A percentile compares a stretch with the other conserved stretches of the same genome.
phyloP scores from a whole-genome alignment of 352 stramenopile species.

The Plasmopara halstedii region DNA sequence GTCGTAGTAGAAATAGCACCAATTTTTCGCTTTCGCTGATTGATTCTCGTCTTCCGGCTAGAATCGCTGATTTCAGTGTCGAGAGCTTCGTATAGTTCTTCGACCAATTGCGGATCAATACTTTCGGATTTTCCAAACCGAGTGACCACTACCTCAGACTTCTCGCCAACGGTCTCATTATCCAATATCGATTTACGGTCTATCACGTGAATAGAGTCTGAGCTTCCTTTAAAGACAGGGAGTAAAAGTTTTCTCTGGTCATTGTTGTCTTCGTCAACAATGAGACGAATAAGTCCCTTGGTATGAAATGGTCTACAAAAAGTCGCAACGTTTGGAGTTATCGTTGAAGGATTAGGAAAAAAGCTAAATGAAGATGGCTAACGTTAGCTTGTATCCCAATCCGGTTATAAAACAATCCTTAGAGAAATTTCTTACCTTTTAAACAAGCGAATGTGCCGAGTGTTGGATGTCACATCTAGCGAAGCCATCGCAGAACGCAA shows the following conservation, averaged over 20 bases:
- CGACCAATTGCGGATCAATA: constrained; percentile 18
- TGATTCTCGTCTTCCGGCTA: background rate
- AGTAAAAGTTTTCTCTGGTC: constrained; percentile 1
- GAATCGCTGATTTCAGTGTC: constrained; percentile 15
- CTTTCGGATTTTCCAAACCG: constrained; percentile 3
- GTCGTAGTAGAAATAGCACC: constrained; percentile 8
- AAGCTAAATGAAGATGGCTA: constrained; percentile 15
- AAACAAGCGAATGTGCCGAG: constrained; percentile 33
- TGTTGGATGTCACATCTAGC: constrained; percentile 10
- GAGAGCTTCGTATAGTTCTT: constrained; percentile 25
- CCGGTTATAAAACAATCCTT: background rate
- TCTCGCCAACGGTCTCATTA: constrained; percentile 17
- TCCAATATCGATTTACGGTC: constrained; percentile 33
- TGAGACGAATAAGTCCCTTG: constrained; percentile 21
- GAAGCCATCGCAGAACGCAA: constrained; percentile 20
- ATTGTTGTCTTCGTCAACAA: constrained; percentile 2
- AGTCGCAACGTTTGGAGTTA: background rate
- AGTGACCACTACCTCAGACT: constrained; percentile 18
- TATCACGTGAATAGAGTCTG: constrained; percentile 23
- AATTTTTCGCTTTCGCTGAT: constrained; percentile 15
- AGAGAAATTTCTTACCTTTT: constrained; percentile 25
- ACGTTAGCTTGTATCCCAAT: constrained; percentile 6
- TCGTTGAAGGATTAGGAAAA: constrained; percentile 10
- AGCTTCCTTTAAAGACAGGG: constrained; percentile 19
- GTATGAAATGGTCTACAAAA: constrained; percentile 11